phyloP scores from a whole-genome alignment of 768 basidiomycete genomes.

The Suillus paluster region DNA sequence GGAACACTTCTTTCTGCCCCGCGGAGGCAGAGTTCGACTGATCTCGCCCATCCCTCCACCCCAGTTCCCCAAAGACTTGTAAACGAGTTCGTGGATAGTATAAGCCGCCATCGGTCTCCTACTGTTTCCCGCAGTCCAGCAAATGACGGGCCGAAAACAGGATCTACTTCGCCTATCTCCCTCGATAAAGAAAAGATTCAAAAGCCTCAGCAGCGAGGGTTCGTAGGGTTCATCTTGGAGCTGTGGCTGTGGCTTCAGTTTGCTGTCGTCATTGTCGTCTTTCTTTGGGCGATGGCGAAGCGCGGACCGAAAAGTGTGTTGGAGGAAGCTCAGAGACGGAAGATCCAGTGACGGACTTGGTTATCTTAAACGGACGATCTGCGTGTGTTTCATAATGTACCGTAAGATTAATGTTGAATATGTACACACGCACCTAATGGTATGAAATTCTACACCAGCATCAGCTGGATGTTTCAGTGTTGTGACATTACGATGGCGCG shows the following conservation, averaged over 20 bases:
- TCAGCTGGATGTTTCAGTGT: background rate
- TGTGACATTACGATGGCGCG: background rate
- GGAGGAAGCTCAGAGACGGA: constrained; percentile 44
- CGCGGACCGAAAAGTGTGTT: constrained; percentile 75
- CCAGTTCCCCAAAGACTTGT: constrained; percentile 46
- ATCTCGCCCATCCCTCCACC: constrained; percentile 30
- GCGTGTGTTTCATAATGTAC: constrained; percentile 9
- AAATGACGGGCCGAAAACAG: constrained; percentile 13
- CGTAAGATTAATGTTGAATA: constrained; percentile 27
- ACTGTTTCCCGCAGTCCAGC: constrained; percentile 7
- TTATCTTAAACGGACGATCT: constrained; percentile 10
- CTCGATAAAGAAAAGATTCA: constrained; percentile 16
- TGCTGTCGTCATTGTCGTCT: constrained; percentile 70
- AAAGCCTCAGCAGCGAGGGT: constrained; percentile 35
- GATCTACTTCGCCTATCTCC: background rate
- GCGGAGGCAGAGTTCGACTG: constrained; percentile 15
- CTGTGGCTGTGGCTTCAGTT: constrained; percentile 89
- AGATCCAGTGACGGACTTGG: constrained; percentile 15
- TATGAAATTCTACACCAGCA: background rate
- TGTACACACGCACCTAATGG: background rate
- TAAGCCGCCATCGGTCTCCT: constrained; percentile 30
- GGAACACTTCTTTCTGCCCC: constrained; percentile 35
- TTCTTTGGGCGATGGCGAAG: constrained; percentile 81
- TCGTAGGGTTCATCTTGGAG: constrained; percentile 61
- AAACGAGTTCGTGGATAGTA: constrained; percentile 49